These are phyloP conservation scores for Dothistroma pini DNA, from an alignment of 2,329 filamentous ascomycete species.

Conservation along the genomic window DNA sequence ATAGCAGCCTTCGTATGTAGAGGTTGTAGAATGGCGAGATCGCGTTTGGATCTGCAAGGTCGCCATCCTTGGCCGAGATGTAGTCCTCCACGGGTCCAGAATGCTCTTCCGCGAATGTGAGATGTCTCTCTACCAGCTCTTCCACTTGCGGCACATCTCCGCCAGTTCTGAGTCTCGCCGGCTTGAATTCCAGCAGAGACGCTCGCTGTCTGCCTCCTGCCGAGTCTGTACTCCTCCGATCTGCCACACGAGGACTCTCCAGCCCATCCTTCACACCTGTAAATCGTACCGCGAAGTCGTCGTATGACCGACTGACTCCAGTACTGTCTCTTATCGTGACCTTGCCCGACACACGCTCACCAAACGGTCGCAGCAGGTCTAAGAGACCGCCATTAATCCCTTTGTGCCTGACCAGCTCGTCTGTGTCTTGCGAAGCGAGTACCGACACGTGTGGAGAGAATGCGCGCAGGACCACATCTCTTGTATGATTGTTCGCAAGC, in stretches of 20 bases:
- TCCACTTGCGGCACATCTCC: constrained; percentile 68
- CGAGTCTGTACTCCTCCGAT: constrained; percentile 39
- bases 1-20: constrained; percentile 79
- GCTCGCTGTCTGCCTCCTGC: constrained; percentile 25
- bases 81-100: constrained; percentile 38
- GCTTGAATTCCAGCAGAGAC: constrained; percentile 34
- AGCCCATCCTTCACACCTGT: constrained; percentile 61
- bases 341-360: constrained; percentile 81
- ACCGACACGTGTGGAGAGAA: constrained; percentile 89
- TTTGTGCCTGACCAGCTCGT: constrained; percentile 74
- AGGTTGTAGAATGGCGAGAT: constrained; percentile 68
- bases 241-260: constrained; percentile 35
- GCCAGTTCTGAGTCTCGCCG: constrained; percentile 42
- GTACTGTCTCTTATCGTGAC: constrained; percentile 87
- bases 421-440: constrained; percentile 80
- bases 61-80: constrained; percentile 37
- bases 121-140: constrained; percentile 72
- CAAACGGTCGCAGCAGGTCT: constrained; percentile 85
- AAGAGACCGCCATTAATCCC: constrained; percentile 79
- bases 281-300: constrained; percentile 89
- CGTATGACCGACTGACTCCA: constrained; percentile 75
- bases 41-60: constrained; percentile 15
- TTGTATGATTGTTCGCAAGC: constrained; percentile 49
- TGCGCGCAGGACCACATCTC: constrained; percentile 69
- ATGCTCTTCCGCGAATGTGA: constrained; percentile 67